These are phyloP conservation scores for Nigrograna mackinnonii DNA, from an alignment of 2,329 filamentous ascomycete genomes.

Conservation along the genomic window DNA sequence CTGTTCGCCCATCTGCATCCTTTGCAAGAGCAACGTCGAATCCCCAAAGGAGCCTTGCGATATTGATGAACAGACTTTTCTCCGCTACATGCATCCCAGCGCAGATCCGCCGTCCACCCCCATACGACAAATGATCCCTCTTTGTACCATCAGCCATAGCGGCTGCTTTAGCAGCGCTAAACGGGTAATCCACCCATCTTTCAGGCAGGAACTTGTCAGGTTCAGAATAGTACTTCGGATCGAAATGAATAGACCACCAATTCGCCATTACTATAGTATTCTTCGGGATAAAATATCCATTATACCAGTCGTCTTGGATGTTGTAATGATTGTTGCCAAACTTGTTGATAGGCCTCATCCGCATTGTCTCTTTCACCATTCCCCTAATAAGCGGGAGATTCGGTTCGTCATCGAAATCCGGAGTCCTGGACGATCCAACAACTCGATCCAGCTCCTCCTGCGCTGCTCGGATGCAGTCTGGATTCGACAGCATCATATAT, in stretches of 20 bases:
- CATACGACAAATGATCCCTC: conserved; percentile 24
- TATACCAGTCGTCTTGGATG: conserved; percentile 42
- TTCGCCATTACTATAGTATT: conserved; percentile 43
- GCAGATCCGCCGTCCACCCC: conserved; percentile 29
- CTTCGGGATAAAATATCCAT: conserved; percentile 47
- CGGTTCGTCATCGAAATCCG: conserved; percentile 49
- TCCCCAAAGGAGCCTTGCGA: conserved; percentile 24
- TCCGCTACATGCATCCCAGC: conserved; percentile 34
- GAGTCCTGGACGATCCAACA: conserved; percentile 49
- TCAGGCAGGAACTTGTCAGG: conserved; percentile 9
- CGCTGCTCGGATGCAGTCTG: conserved; percentile 19
- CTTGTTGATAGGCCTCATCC: conserved; percentile 20
- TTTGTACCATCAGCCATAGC: conserved; percentile 6
- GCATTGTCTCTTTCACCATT: conserved; percentile 45
- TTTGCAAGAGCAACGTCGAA: conserved; percentile 10
- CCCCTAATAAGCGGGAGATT: conserved; percentile 35
- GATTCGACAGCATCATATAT: conserved; percentile 8
- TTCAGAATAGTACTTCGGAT: conserved; percentile 15
- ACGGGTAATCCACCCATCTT: conserved; percentile 7
- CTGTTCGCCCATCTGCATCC: conserved; percentile 1
- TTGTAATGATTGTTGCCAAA: conserved; percentile 11
- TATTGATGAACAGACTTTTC: conserved; percentile 18
- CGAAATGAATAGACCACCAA: conserved; percentile 42
- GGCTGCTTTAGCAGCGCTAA: conserved; percentile 6
- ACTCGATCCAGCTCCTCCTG: conserved; percentile 49